Percentiles rank a stretch among this genome's conserved stretches.
phyloP scores from a whole-genome alignment of 2,329 filamentous ascomycete genomes.

The Colletotrichum tofieldiae region DNA sequence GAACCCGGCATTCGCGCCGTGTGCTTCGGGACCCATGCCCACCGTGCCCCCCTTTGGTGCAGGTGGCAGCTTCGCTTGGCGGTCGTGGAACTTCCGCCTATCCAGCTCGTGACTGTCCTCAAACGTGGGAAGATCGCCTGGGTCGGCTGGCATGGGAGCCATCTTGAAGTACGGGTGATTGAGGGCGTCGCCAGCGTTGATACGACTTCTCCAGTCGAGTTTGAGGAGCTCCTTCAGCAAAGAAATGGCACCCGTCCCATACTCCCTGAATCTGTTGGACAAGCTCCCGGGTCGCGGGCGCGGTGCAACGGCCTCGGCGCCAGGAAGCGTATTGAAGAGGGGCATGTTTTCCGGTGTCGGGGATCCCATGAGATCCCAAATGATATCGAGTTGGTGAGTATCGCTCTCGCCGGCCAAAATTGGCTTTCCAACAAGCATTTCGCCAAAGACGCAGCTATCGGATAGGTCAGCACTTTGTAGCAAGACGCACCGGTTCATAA shows the following conservation, averaged over 20 bases:
- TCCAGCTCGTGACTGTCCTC: constrained; percentile 98
- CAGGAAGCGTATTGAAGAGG: constrained; percentile 86
- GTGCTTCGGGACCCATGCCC: constrained; percentile 75
- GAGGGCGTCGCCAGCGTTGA: constrained; percentile 95
- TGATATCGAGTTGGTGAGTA: constrained; percentile 89
- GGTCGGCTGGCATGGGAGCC: constrained; percentile 82
- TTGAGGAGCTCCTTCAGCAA: constrained; percentile 86
- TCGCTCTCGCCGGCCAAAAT: constrained; percentile 94
- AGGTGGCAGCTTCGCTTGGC: constrained; percentile 87
- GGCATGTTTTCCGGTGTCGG: constrained; percentile 95
- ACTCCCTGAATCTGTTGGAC: constrained; percentile 81
- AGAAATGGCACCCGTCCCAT: constrained; percentile 80
- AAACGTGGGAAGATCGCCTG: constrained; percentile 90
- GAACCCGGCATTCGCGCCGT: constrained; percentile 66
- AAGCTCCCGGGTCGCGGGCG: constrained; percentile 76
- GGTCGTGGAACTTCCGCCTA: constrained; percentile 88
- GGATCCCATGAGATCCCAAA: constrained; percentile 92
- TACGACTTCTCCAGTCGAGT: constrained; percentile 89
- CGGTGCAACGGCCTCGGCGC: constrained; percentile 82
- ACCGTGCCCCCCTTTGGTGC: constrained; percentile 94
- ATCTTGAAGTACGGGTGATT: constrained; percentile 93
- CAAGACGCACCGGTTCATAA: constrained; percentile 36
- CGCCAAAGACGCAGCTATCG: constrained; percentile 92
- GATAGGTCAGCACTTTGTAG: constrained; percentile 44
- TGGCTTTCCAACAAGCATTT: constrained; percentile 95